Base-by-base conservation (phyloP, 345 rosid genomes). In the Barbarea vulgaris region DNA sequence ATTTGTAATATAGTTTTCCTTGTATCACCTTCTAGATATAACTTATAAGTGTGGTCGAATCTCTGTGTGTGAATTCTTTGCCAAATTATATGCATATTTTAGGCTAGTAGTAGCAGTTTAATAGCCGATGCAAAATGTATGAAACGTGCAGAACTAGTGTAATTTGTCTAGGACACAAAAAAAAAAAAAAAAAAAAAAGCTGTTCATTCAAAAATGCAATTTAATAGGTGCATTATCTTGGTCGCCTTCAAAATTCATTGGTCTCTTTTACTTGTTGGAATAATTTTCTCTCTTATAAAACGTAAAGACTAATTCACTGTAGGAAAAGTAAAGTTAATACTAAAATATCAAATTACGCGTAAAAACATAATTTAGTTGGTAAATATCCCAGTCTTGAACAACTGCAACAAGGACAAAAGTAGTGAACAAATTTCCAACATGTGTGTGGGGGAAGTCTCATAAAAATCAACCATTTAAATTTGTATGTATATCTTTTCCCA, bases 251-350 rank as follows among this genome's bases (percentile, higher is more conserved):
- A 41, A 39, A 27, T 54, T 41, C 10, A 54, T 4, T 25, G 3
- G 18, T 39, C 39, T 18, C 24, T 36, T n/a, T 44, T 7, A 44
- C 50, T 6, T 44, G 0, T 11, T 37, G 7, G 9, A 17, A 15
- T 18, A 2, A 0, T 24, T 53, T 37, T n/a, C 37, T 18, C 30
- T 12, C 7, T 48, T 19, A 7, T 10, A 22, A 57, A 58, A 9
- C 39, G 11, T 6, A 33, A 72, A 8, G 39, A 72, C 60, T 36
- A 24, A 24, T 24, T 72, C 76, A 61, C 50, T 4, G 27, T n/a
- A 59, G 9, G 21, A 47, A 70, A 59, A 46, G 10, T 12, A 17
- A 59, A 2, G 33, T 31, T 33, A 22, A 33, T 33, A 67, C 6
- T 9, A 5, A 2, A 30, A 12, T 9, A 70, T 46, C 33, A 70